Conservation (phyloP, 179 eudicot genomes). For the Beta macrorhiza region DNA sequence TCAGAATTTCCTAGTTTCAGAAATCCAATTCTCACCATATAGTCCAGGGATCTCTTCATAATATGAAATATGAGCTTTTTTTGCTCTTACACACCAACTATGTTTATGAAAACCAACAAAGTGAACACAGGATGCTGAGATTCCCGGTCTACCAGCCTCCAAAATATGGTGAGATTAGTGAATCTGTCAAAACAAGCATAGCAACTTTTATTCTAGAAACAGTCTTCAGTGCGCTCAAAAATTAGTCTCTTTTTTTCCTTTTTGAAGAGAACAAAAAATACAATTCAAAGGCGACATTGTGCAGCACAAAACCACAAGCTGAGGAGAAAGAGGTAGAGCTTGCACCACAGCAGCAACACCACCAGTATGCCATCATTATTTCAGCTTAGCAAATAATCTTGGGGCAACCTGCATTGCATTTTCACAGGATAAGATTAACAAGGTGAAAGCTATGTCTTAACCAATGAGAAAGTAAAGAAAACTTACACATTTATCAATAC, state of each 20-base stretch:
- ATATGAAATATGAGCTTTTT: no score
- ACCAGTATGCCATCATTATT: slow-evolving; percentile 24
- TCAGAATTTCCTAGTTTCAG: no score
- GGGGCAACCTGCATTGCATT: slow-evolving; percentile 47
- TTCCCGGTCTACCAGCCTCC: no score
- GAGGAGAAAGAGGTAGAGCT: slow-evolving; percentile 12
- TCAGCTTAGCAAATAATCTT: slow-evolving; percentile 45
- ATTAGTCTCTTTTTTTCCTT: not conserved
- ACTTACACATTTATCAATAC: slow-evolving; percentile 74
- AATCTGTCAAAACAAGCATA: slow-evolving; percentile 1
- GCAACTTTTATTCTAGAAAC: slow-evolving; percentile 15
- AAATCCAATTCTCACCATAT: no score
- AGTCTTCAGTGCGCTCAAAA: slow-evolving; percentile 7
- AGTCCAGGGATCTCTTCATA: no score
- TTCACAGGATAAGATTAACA: not conserved
- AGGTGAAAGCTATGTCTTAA: not conserved
- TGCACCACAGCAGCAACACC: slow-evolving; percentile 9
- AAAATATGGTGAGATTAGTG: not conserved
- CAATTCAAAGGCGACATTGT: slow-evolving; percentile 3
- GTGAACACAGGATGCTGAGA: no score
- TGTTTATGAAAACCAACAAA: no score
- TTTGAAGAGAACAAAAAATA: not conserved
- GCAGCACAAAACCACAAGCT: slow-evolving; percentile 10
- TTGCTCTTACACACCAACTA: no score
- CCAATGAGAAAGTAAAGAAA: not conserved